Evolutionary conservation across 768 basidiomycete genomes (phyloP).

Genomic region (Lactifluus pinguis): DNA sequence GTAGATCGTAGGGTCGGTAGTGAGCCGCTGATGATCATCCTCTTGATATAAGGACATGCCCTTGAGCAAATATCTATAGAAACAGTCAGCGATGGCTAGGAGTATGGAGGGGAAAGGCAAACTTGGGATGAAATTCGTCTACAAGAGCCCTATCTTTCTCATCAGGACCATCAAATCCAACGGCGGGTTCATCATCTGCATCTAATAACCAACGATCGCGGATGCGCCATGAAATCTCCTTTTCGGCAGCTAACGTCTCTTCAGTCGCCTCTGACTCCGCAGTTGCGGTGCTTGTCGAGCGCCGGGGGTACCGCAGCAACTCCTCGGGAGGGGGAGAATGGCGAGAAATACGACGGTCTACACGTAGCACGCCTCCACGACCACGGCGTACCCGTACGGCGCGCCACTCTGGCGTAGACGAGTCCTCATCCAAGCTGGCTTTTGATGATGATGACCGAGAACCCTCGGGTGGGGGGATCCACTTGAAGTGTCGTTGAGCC

Average conservation of each 20-base stretch:
- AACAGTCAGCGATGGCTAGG: background rate
- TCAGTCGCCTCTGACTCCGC: conserved; percentile 4
- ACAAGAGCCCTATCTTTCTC: conserved; percentile 62
- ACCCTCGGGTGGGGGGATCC: conserved; percentile 35
- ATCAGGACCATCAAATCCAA: conserved; percentile 50
- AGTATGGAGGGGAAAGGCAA: conserved; percentile 5
- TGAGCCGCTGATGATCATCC: conserved; percentile 15
- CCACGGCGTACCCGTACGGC: conserved; percentile 69
- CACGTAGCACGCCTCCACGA: conserved; percentile 67
- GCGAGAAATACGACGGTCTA: conserved; percentile 53
- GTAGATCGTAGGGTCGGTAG: conserved; percentile 18
- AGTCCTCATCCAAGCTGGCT: conserved; percentile 23
- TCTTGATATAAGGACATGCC: conserved; percentile 19
- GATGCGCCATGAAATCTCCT: conserved; percentile 36
- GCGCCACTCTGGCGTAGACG: conserved; percentile 28
- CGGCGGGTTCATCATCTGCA: conserved; percentile 47
- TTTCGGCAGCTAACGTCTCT: conserved; percentile 26
- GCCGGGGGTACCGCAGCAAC: conserved; percentile 11
- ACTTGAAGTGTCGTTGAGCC: conserved; percentile 59
- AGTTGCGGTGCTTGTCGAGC: conserved; percentile 21
- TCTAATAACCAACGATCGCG: conserved; percentile 65
- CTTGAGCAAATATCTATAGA: conserved; percentile 38
- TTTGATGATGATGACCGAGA: conserved; percentile 26
- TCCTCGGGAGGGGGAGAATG: conserved; percentile 10
- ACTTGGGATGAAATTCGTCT: conserved; percentile 60